These are phyloP conservation scores for Mollisia scopiformis DNA, from an alignment of 2,329 filamentous ascomycete species.

Conservation along the genomic window DNA sequence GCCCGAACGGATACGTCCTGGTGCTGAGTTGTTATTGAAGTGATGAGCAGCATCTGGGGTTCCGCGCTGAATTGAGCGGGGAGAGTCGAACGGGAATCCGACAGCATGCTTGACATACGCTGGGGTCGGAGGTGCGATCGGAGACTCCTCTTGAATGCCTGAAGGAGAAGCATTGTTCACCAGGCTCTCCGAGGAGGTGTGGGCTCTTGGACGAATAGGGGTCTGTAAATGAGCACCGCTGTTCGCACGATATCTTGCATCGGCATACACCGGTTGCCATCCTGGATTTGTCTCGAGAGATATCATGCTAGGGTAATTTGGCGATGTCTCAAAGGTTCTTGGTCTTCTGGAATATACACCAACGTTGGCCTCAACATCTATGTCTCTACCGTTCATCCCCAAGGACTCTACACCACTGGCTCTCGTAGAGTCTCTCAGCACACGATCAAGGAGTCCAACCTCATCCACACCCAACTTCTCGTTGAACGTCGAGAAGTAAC, in stretches of 20 bases:
- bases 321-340: background rate
- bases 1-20: background rate
- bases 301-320: background rate
- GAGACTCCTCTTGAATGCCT: background rate
- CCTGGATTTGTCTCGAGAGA: background rate
- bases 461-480: conserved; percentile 6
- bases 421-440: background rate
- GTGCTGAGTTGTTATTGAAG: background rate
- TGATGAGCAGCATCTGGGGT: background rate
- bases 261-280: conserved; percentile 10
- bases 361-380: background rate
- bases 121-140: background rate
- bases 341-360: background rate
- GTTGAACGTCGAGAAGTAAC: background rate
- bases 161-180: too few relatives aligned
- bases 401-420: background rate
- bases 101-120: background rate
- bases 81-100: background rate
- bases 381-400: too few relatives aligned
- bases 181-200: too few relatives aligned
- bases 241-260: background rate
- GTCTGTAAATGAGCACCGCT: background rate
- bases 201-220: background rate
- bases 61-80: background rate
- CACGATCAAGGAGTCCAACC: conserved; percentile 8